Conservation (phyloP, 306 rosid species). For the Clitoria ternatea region DNA sequence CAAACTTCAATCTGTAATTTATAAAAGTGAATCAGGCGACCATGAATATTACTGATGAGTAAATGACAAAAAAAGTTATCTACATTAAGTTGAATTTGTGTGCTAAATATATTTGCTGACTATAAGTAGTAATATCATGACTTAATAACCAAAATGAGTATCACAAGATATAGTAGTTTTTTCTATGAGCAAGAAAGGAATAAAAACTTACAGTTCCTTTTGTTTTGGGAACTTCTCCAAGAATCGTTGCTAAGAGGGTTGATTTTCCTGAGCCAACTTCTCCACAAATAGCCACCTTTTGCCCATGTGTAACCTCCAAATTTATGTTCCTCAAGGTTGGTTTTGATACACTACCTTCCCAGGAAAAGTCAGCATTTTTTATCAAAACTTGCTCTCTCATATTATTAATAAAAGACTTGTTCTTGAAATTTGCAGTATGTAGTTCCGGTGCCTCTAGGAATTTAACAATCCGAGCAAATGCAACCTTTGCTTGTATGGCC, state of each 20-base stretch:
- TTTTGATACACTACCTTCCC: constrained; percentile 50
- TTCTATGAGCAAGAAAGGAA: not conserved
- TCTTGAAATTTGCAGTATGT: constrained; percentile 22
- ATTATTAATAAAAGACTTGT: constrained; percentile 3
- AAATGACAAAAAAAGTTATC: not conserved
- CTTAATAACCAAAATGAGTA: not conserved
- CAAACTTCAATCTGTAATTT: constrained; percentile 28
- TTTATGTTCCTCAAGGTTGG: constrained; percentile 50
- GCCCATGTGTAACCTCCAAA: constrained; percentile 43
- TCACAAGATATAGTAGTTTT: not conserved
- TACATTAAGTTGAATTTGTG: not conserved
- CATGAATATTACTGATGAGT: not conserved
- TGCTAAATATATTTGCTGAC: not conserved
- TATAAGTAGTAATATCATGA: not conserved
- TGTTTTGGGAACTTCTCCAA: constrained; percentile 54
- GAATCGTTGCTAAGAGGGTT: constrained; percentile 57
- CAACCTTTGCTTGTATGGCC: constrained; percentile 62
- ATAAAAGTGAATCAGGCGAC: not conserved
- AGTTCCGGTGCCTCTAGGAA: constrained; percentile 64
- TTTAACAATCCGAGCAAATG: constrained; percentile 46
- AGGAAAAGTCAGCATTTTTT: constrained; percentile 49
- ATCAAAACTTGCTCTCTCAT: constrained; percentile 26
- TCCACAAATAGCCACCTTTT: constrained; percentile 70
- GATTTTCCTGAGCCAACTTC: constrained; percentile 83
- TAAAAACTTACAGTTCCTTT: constrained; percentile 48